A percentile compares a stretch with the other conserved stretches of the same genome.
Conservation (phyloP, 2,329 filamentous ascomycete species). For the Ascocoryne sarcoides region DNA sequence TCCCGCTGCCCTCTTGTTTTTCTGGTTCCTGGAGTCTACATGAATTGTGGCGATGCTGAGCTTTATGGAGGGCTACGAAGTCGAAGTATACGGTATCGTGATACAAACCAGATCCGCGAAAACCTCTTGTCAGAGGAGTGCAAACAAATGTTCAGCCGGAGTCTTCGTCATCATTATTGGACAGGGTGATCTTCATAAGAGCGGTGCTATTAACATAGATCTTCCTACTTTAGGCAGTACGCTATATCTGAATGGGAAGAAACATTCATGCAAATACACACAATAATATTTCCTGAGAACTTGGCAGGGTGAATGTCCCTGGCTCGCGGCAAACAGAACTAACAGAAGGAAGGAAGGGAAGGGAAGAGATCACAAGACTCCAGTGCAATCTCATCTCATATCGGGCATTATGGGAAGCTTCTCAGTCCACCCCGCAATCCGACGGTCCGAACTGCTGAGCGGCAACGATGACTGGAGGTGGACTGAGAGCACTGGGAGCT, state of each 20-base stretch:
- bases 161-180: constrained; percentile 14
- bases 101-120: no score
- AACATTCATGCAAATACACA: constrained; percentile 18
- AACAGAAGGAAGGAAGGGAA: constrained; percentile 1
- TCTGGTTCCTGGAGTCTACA: constrained; percentile 11
- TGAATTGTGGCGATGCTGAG: constrained; percentile 20
- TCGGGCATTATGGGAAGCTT: constrained; percentile 17
- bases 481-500: neutral
- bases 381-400: constrained; percentile 21
- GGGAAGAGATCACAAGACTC: constrained; percentile 3
- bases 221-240: constrained; percentile 16
- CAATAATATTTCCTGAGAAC: constrained; percentile 3
- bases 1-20: no score
- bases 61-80: no score
- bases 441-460: neutral
- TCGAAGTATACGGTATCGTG: no score
- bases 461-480: neutral
- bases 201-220: constrained; percentile 21
- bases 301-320: constrained; percentile 2
- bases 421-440: neutral
- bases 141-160: constrained; percentile 7
- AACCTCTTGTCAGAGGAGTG: no score
- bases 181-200: constrained; percentile 20
- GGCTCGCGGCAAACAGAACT: neutral
- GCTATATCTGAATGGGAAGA: constrained; percentile 12